Evolutionary conservation across 352 stramenopile species (phyloP).

Genomic region (Globisporangium sylvaticum): DNA sequence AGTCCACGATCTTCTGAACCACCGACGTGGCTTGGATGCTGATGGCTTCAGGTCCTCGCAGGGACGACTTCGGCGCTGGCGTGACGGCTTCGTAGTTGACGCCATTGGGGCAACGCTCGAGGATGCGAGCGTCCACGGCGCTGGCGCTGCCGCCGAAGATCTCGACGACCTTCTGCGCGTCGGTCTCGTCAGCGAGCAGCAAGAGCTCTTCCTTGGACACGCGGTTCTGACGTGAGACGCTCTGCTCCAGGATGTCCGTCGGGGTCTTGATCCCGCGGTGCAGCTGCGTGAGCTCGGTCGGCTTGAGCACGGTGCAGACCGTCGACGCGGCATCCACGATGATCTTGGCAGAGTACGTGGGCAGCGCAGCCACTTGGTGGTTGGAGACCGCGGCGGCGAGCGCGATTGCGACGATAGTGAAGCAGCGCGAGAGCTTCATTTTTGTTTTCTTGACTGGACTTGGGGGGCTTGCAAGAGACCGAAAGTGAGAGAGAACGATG

Average conservation of each 20-base stretch:
- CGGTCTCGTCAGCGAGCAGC: slow-evolving; percentile 1
- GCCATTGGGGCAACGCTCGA: neutral
- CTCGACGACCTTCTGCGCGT: slow-evolving; percentile 15
- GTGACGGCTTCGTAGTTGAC: neutral
- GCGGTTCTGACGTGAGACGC: slow-evolving; percentile 15
- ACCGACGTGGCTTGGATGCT: neutral
- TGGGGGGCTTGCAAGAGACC: no score
- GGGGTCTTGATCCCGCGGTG: slow-evolving; percentile 14
- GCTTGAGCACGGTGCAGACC: slow-evolving; percentile 15
- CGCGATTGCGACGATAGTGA: no score
- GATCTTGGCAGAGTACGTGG: slow-evolving; percentile 16
- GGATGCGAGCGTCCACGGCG: neutral
- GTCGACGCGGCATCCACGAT: slow-evolving; percentile 6
- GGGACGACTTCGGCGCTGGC: no score
- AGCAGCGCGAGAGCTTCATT: no score
- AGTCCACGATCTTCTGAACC: slow-evolving; percentile 31
- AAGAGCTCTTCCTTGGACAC: slow-evolving; percentile 13
- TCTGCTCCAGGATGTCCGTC: slow-evolving; percentile 14
- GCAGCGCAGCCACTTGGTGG: neutral
- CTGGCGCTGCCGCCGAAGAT: slow-evolving; percentile 14
- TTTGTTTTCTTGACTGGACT: no score
- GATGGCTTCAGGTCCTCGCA: no score
- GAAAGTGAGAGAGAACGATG: no score
- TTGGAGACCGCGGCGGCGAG: no score
- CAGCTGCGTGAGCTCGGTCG: slow-evolving; percentile 13